phyloP scores from a whole-genome alignment of 1,284 basidiomycete genomes.

The Gymnopus androsaceus region DNA sequence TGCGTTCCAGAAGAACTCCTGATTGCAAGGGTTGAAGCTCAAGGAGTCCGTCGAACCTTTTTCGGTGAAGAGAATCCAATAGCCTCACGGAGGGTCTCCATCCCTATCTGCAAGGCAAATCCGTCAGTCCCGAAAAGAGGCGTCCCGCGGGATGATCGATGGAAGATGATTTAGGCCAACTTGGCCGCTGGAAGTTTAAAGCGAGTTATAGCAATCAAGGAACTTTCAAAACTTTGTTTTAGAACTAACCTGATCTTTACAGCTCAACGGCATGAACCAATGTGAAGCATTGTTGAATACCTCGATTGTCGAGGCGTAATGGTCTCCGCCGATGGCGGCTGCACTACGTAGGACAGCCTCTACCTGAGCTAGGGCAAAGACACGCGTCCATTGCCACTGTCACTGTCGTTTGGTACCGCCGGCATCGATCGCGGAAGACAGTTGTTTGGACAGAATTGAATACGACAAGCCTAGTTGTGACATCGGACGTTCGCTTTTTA shows the following conservation, averaged over 20 bases:
- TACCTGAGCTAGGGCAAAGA: neutral
- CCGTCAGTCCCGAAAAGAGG: neutral
- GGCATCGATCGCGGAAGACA: neutral
- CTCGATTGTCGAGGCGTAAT: neutral
- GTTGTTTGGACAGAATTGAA: neutral
- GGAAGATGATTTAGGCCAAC: neutral
- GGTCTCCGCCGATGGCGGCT: neutral
- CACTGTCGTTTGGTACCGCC: neutral
- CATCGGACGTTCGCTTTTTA: neutral
- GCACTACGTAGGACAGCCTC: neutral
- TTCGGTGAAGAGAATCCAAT: neutral
- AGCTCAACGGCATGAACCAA: constrained; percentile 1
- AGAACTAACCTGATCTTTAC: neutral
- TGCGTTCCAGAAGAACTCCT: neutral
- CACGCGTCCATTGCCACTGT: neutral
- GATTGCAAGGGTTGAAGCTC: neutral
- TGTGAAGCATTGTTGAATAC: neutral
- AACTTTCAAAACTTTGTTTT: neutral
- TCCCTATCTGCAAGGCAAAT: neutral
- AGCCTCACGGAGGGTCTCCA: neutral
- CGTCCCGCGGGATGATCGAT: neutral
- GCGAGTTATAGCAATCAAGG: too few species aligned
- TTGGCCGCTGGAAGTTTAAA: too few species aligned
- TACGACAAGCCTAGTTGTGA: neutral
- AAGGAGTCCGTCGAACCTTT: too few species aligned